Conservation (phyloP, 805 yeast species). For the Kodamaea sagamina region DNA sequence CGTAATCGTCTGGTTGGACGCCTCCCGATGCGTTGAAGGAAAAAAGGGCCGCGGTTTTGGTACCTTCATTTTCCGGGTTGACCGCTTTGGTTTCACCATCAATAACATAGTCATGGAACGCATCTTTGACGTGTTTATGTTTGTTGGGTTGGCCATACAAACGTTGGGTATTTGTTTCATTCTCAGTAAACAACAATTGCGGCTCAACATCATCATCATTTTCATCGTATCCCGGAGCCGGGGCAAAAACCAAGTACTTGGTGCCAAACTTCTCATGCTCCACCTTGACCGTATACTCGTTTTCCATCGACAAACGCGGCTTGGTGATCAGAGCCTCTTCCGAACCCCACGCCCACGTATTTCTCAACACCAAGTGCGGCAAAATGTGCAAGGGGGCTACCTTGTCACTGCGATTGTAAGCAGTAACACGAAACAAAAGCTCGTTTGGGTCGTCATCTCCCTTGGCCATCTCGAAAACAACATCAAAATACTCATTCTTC, state of each 20-base stretch:
- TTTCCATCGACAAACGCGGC: constrained; percentile 48
- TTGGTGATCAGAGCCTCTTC: constrained; percentile 48
- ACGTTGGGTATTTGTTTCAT: constrained; percentile 75
- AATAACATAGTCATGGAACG: constrained; percentile 82
- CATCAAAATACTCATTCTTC: constrained; percentile 79
- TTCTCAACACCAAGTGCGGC: constrained; percentile 83
- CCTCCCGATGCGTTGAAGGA: constrained; percentile 74
- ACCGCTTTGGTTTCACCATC: constrained; percentile 58
- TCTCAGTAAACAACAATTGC: constrained; percentile 77
- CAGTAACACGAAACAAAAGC: constrained; percentile 79
- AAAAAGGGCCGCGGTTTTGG: constrained; percentile 85
- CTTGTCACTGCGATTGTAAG: constrained; percentile 77
- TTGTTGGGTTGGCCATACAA: constrained; percentile 67
- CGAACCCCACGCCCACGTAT: constrained; percentile 92
- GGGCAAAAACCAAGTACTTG: constrained; percentile 67
- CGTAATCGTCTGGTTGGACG: constrained; percentile 85
- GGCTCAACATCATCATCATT: constrained; percentile 71
- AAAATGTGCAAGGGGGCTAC: constrained; percentile 86
- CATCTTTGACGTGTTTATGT: constrained; percentile 73
- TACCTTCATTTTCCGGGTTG: constrained; percentile 73
- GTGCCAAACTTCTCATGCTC: constrained; percentile 71
- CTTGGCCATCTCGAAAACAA: constrained; percentile 88
- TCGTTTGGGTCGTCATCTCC: constrained; percentile 80
- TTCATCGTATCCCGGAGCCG: constrained; percentile 70
- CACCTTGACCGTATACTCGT: constrained; percentile 54